phyloP scores from a whole-genome alignment of 352 stramenopile species.

The Pythium periplocum region DNA sequence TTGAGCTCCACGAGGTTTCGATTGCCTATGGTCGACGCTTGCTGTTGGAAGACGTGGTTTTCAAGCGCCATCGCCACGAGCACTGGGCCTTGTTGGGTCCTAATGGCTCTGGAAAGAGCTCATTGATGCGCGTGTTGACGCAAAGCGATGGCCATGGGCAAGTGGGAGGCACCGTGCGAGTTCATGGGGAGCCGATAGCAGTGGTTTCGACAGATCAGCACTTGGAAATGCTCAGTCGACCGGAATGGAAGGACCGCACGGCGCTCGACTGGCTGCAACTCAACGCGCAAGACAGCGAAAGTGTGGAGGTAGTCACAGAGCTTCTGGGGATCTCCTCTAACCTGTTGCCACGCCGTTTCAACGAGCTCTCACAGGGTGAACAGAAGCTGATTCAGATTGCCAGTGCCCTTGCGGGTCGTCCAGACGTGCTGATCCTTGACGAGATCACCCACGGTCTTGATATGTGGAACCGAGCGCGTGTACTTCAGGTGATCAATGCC shows the following conservation, averaged over 20 bases:
- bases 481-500: slow-evolving; percentile 72
- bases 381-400: slow-evolving; percentile 91
- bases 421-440: slow-evolving; percentile 86
- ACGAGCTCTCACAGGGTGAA: slow-evolving; percentile 85
- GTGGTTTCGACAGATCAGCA: slow-evolving; percentile 91
- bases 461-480: slow-evolving; percentile 64
- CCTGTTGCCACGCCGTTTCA: slow-evolving; percentile 42
- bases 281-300: slow-evolving; percentile 9
- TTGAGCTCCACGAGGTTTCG: slow-evolving; percentile 42
- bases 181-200: slow-evolving; percentile 25
- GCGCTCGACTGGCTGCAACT: slow-evolving; percentile 1
- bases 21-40: slow-evolving; percentile 51
- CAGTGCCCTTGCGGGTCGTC: slow-evolving; percentile 60
- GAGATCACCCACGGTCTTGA: slow-evolving; percentile 92
- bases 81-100: slow-evolving; percentile 68
- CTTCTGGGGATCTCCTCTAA: slow-evolving; percentile 31
- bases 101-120: slow-evolving; percentile 77
- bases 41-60: slow-evolving; percentile 47
- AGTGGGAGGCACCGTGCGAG: slow-evolving; percentile 29
- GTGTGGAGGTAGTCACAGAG: slow-evolving; percentile 22
- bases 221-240: slow-evolving; percentile 60
- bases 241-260: not conserved
- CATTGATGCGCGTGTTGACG: slow-evolving; percentile 68
- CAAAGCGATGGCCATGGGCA: slow-evolving; percentile 48
- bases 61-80: slow-evolving; percentile 39